These are phyloP conservation scores for Rhododendron simsii DNA, from an alignment of 148 eudicot genomes.

Conservation along the genomic window DNA sequence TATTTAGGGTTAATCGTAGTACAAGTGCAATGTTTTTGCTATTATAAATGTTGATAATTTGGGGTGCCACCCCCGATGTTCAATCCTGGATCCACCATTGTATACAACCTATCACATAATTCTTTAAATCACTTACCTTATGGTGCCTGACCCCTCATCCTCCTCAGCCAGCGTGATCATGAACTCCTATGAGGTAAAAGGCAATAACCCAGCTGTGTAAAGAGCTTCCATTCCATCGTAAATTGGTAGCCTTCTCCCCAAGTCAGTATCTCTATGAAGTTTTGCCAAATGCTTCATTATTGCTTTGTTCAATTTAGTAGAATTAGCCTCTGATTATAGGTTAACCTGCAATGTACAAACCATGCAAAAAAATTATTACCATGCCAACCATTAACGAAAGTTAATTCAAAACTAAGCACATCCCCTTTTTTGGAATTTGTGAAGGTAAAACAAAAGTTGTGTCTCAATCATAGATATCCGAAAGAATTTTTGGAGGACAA, in stretches of 20 bases:
- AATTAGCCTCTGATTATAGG: too few species aligned
- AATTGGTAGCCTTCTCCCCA: conserved; percentile 62
- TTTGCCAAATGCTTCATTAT: too few species aligned
- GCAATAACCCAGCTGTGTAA: conserved; percentile 56
- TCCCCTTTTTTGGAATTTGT: not conserved
- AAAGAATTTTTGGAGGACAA: not conserved
- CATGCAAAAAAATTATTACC: not conserved
- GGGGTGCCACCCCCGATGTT: too few species aligned
- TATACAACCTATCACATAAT: not conserved
- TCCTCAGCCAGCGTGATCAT: conserved; percentile 34
- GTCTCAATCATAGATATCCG: not conserved
- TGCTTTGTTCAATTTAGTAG: too few species aligned
- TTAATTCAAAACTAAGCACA: not conserved
- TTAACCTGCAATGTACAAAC: too few species aligned
- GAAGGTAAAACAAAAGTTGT: not conserved
- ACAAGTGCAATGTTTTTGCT: too few species aligned
- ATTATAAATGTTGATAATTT: too few species aligned
- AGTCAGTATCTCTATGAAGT: too few species aligned
- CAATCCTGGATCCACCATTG: too few species aligned
- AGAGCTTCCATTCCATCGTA: conserved; percentile 57
- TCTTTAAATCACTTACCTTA: conserved; percentile 28
- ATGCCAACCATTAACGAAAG: too few species aligned
- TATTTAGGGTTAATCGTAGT: too few species aligned
- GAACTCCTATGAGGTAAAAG: conserved; percentile 51
- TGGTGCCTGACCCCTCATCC: conserved; percentile 37